These are phyloP conservation scores for Artemisia tridentata DNA, from an alignment of 129 eudicot species.

Conservation along the genomic window DNA sequence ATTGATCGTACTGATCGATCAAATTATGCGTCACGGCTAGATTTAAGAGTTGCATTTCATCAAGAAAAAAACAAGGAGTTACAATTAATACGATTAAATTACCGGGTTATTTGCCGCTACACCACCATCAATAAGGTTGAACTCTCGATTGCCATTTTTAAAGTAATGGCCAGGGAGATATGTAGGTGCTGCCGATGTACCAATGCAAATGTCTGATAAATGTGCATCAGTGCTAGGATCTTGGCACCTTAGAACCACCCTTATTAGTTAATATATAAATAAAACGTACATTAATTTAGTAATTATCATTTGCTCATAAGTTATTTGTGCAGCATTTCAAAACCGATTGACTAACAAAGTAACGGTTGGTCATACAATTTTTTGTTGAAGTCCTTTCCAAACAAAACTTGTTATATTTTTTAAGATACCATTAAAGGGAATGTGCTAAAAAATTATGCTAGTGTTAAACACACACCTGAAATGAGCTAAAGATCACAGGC, in stretches of 20 bases:
- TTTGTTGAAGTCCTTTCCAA: too few relatives aligned
- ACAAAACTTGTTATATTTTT: too few relatives aligned
- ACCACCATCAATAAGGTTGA: constrained; percentile 38
- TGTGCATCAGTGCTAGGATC: constrained; percentile 14
- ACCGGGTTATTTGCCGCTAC: constrained; percentile 35
- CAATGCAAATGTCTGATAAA: constrained; percentile 28
- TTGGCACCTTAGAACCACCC: too few relatives aligned
- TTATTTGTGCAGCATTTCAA: too few relatives aligned
- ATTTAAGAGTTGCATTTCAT: too few relatives aligned
- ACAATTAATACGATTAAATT: background rate
- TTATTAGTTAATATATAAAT: too few relatives aligned
- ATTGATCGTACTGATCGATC: too few relatives aligned
- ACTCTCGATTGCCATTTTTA: constrained; percentile 21
- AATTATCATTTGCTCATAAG: background rate
- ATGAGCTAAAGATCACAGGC: constrained; percentile 53
- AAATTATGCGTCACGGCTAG: too few relatives aligned
- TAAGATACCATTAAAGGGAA: too few relatives aligned
- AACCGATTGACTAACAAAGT: too few relatives aligned
- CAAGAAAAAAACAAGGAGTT: background rate
- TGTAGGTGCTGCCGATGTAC: constrained; percentile 36
- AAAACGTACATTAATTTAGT: background rate
- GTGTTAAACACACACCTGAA: constrained; percentile 21
- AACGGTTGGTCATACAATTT: too few relatives aligned
- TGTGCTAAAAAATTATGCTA: too few relatives aligned
- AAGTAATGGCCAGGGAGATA: constrained; percentile 29